A percentile compares a stretch with the other conserved stretches of the same genome.
Conservation (phyloP, 1,284 basidiomycete genomes). For the Trichosporon faecale region DNA sequence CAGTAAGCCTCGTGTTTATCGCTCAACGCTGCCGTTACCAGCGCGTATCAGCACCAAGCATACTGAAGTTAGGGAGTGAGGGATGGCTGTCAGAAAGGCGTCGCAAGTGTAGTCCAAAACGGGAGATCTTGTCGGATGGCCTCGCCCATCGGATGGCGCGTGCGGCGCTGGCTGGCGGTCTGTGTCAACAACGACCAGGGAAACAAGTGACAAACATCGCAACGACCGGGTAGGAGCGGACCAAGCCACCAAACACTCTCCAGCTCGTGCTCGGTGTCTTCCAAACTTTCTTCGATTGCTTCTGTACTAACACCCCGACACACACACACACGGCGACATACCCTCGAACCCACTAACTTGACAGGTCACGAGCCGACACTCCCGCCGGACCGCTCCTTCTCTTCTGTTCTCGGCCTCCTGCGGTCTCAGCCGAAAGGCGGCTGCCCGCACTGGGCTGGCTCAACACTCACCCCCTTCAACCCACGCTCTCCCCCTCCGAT, state of each 20-base stretch:
- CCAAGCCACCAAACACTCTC: neutral
- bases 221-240: neutral
- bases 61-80: neutral
- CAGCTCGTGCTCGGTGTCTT: neutral
- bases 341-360: neutral
- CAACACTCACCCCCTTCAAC: no score
- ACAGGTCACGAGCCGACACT: no score
- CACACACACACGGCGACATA: no score
- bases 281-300: neutral
- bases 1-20: neutral
- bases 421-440: no score
- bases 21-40: no score
- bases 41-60: no score
- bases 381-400: no score
- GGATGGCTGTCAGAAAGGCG: neutral
- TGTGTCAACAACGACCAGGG: neutral
- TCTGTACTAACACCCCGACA: neutral
- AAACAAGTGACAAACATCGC: neutral
- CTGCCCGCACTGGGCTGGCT: no score
- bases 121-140: neutral
- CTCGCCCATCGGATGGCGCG: neutral
- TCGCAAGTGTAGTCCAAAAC: neutral
- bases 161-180: neutral
- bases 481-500: neutral
- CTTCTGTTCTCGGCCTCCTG: no score